These are phyloP conservation scores for Mycena galopus DNA, from an alignment of 768 basidiomycete species.

Conservation along the genomic window DNA sequence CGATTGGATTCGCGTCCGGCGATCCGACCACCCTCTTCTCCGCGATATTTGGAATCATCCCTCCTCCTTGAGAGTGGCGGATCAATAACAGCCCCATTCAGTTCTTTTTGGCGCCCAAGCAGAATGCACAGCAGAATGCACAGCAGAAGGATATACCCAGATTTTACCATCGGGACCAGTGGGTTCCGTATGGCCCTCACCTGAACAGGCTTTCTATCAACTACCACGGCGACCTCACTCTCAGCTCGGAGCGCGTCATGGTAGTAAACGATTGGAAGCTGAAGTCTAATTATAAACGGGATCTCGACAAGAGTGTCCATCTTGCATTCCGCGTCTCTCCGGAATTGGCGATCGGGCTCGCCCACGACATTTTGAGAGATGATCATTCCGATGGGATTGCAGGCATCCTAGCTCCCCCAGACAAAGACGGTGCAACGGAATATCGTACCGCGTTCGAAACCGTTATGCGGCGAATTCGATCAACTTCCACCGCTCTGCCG, in stretches of 20 bases:
- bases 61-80: neutral
- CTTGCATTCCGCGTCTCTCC: neutral
- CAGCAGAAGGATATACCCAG: too few relatives aligned
- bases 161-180: conserved; percentile 23
- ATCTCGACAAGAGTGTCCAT: neutral
- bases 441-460: conserved; percentile 21
- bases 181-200: neutral
- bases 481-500: neutral
- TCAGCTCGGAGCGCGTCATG: conserved; percentile 8
- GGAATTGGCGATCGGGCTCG: conserved; percentile 19
- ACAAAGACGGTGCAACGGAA: neutral
- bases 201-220: conserved; percentile 15
- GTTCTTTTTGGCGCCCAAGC: conserved; percentile 2
- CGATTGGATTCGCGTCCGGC: neutral
- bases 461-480: neutral
- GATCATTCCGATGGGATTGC: conserved; percentile 15
- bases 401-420: neutral
- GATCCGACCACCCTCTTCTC: conserved; percentile 2
- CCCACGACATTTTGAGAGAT: conserved; percentile 5
- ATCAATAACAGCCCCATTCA: neutral
- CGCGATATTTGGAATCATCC: conserved; percentile 13
- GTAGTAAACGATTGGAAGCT: neutral
- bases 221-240: conserved; percentile 22
- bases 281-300: neutral
- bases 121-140: too few relatives aligned